Base-by-base conservation (phyloP, 2,329 filamentous ascomycete species). In the Amylocarpus encephaloides region DNA sequence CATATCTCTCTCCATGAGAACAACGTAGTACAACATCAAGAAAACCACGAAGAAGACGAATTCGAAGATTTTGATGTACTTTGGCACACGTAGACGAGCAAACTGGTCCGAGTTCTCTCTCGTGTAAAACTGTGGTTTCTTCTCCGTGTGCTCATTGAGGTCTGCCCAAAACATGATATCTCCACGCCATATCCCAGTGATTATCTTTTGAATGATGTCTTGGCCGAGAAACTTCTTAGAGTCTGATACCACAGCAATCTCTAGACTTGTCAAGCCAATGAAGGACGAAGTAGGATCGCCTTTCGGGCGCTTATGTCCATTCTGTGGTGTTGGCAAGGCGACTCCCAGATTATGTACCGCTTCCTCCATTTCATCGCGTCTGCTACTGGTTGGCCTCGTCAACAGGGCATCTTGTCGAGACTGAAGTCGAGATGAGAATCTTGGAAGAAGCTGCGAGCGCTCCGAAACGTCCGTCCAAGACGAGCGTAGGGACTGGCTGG, bases 101-200 rank as follows among this genome's bases (percentile, higher is more conserved):
- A 86, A 90, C 1, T 83, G 83, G 62, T 92, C 86, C 26, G 83
- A 75, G 12, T 76, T 79, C 55, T 71, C 73, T 19, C 71, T 71
- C 64, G 87, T 87, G 69, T 93, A 94, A 56, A 87, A 80, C 18
- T 85, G 82, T 1, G 88, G 84, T 61, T 82, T 81, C 68, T 94
- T 95, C 50, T 76, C 78, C 0, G 87, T 82, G 61, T 85, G 73
- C 7, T 88, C 77, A 7, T 80, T 84, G n/a, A 95, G 71, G 5
- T 75, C 80, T 53, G 90, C 85, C 89, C 88, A 95, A 66, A 94
- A 93, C 34, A 91, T 79, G 53, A 95, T 89, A 57, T 91, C 84
- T 41, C 89, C 89, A 55, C 83, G 82, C 88, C 89, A 94, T 48
- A 95, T 87, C 43, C 86, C 86, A 41, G 86, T 85, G 54, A 95